These are phyloP conservation scores for Ascochyta rabiei DNA, from an alignment of 2,329 filamentous ascomycete species.

Conservation along the genomic window DNA sequence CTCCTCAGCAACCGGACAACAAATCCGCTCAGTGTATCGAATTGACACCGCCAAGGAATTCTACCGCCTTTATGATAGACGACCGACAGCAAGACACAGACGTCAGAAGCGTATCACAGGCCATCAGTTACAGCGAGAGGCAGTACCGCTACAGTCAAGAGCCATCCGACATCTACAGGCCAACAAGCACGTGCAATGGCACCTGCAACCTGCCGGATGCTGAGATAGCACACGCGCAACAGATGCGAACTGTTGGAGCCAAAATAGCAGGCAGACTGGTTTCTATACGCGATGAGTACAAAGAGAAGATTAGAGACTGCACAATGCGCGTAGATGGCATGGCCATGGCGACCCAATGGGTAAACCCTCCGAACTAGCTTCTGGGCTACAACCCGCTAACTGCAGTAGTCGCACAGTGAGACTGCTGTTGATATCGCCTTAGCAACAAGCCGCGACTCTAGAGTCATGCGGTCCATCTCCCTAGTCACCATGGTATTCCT, in stretches of 20 bases:
- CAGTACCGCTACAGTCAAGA: too few relatives aligned
- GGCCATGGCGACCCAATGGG: constrained; percentile 36
- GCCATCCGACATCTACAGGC: too few relatives aligned
- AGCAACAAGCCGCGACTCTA: constrained; percentile 25
- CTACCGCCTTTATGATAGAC: too few relatives aligned
- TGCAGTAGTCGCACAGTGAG: too few relatives aligned
- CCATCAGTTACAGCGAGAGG: too few relatives aligned
- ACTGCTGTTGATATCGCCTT: constrained; percentile 26
- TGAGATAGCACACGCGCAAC: too few relatives aligned
- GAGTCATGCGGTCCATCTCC: constrained; percentile 28
- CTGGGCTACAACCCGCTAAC: too few relatives aligned
- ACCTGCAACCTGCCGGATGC: too few relatives aligned
- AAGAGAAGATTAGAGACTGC: constrained; percentile 21
- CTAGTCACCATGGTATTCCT: constrained; percentile 33
- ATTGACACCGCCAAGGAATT: neutral
- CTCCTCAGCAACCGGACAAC: neutral
- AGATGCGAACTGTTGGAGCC: too few relatives aligned
- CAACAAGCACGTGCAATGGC: too few relatives aligned
- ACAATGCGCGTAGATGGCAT: constrained; percentile 33
- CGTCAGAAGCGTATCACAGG: too few relatives aligned
- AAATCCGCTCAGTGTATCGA: neutral
- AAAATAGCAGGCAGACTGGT: constrained; percentile 19
- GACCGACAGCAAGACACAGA: too few relatives aligned
- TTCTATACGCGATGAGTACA: constrained; percentile 25
- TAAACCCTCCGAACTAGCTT: constrained; percentile 9